Percentiles rank a stretch among this genome's conserved stretches.
These are phyloP conservation scores for Chlorokybus atmophyticus DNA, from an alignment of 139 green algal genomes.

Conservation along the genomic window DNA sequence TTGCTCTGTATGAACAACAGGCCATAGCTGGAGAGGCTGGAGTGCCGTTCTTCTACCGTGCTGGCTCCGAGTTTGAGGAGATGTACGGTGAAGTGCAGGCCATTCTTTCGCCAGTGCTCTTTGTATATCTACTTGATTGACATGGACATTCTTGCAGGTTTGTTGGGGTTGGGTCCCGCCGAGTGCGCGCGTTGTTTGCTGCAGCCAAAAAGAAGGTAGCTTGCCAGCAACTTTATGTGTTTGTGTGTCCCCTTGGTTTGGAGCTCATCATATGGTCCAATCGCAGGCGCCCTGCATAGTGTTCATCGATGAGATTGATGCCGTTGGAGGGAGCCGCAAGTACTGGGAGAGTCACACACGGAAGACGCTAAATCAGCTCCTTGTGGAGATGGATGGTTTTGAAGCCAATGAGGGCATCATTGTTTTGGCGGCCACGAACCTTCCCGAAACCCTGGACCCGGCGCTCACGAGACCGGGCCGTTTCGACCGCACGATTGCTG, in stretches of 20 bases:
- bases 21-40: slow-evolving; percentile 76
- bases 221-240: too few species aligned
- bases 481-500: slow-evolving; percentile 65
- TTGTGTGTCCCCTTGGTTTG: slow-evolving; percentile 9
- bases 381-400: slow-evolving; percentile 97
- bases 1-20: too few species aligned
- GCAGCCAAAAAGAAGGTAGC: slow-evolving; percentile 74
- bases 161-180: slow-evolving; percentile 75
- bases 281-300: slow-evolving; percentile 30
- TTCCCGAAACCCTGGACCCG: slow-evolving; percentile 86
- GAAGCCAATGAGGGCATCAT: slow-evolving; percentile 87
- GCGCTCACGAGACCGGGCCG: slow-evolving; percentile 76
- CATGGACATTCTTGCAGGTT: slow-evolving; percentile 28
- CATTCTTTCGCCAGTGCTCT: too few species aligned
- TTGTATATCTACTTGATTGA: too few species aligned
- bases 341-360: slow-evolving; percentile 54
- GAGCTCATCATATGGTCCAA: slow-evolving; percentile 39
- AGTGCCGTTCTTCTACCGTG: slow-evolving; percentile 94
- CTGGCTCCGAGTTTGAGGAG: slow-evolving; percentile 96
- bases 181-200: slow-evolving; percentile 60
- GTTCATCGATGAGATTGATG: slow-evolving; percentile 38
- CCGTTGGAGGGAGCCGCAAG: slow-evolving; percentile 25
- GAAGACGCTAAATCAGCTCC: slow-evolving; percentile 62
- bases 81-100: slow-evolving; percentile 71
- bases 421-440: slow-evolving; percentile 87